Base-by-base conservation (phyloP, 768 basidiomycete species). In the Mycena amicta region DNA sequence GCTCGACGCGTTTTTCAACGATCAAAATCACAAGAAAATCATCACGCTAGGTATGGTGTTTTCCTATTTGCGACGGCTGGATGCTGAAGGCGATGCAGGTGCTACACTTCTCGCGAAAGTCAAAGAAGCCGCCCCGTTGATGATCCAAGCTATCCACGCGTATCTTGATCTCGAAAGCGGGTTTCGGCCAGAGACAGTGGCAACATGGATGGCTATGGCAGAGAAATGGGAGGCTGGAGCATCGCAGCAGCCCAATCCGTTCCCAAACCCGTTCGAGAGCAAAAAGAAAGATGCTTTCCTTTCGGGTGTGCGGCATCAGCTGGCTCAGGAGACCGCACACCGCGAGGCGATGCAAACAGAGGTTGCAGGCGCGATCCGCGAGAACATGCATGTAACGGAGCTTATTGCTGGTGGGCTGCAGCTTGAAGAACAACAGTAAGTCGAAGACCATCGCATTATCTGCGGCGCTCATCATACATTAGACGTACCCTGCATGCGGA, bases 1-100 rank as follows among this genome's bases (percentile, higher is more conserved):
- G 0, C 33, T 77, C 1, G 69, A 76, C 37, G 72, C 74, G 4
- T 61, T 67, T 0, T 70, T 68, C 37, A 57, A 55, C 15, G 53
- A 59, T 25, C 49, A 51, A 15, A 63, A 63, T 25, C 55, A 53
- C 37, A 59, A 51, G 33, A 63, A 63, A 26, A 53, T 53, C 26
- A 39, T 53, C 20, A 11, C 33, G 3, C 20, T 53, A 11, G 52
- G 52, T 53, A 28, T 28, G 25, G n/a, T n/a, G n/a, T n/a, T n/a
- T n/a, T 26, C 8, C 23, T 13, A 45, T 23, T 23, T 45, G 22
- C 11, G n/a, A n/a, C n/a, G n/a, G n/a, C n/a, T n/a, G n/a, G n/a
- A n/a, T n/a, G n/a, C n/a, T n/a, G n/a, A n/a, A n/a, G n/a, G n/a
- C n/a, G n/a, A n/a, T n/a, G n/a, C n/a, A n/a, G n/a, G n/a, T n/a